Evolutionary conservation across 169 alveolate species (phyloP).

Genomic region (Plasmodium berghei): DNA sequence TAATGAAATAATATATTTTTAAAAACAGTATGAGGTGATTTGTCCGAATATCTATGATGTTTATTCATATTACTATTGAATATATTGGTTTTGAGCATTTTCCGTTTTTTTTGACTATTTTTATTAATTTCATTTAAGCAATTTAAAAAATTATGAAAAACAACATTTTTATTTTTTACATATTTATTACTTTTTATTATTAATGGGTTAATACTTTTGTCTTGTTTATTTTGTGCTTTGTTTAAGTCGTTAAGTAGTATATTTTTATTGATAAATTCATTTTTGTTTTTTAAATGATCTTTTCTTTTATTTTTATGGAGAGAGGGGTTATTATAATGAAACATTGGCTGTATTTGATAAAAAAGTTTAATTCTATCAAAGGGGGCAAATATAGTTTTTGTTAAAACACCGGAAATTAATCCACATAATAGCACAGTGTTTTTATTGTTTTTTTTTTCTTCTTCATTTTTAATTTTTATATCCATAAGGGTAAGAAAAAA

Average conservation of each 20-base stretch:
- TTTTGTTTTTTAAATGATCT: slow-evolving; percentile 12
- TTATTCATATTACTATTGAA: neutral
- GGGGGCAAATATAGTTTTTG: slow-evolving; percentile 92
- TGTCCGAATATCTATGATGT: neutral
- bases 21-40: slow-evolving; percentile 28
- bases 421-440: slow-evolving; percentile 83
- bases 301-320: slow-evolving; percentile 8
- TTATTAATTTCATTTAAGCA: slow-evolving; percentile 37
- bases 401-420: slow-evolving; percentile 85
- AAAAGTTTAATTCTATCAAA: slow-evolving; percentile 83
- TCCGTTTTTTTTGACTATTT: slow-evolving; percentile 15
- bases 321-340: slow-evolving; percentile 71
- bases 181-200: neutral
- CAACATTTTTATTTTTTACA: slow-evolving; percentile 23
- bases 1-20: slow-evolving; percentile 21
- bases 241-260: slow-evolving; percentile 8
- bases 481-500: slow-evolving; percentile 32
- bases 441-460: slow-evolving; percentile 40
- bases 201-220: neutral
- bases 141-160: slow-evolving; percentile 44
- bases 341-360: slow-evolving; percentile 76
- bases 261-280: neutral
- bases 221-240: slow-evolving; percentile 9
- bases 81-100: neutral
- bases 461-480: slow-evolving; percentile 32